These are phyloP conservation scores for Trichoderma afroharzianum DNA, from an alignment of 2,329 filamentous ascomycete genomes.

Conservation along the genomic window DNA sequence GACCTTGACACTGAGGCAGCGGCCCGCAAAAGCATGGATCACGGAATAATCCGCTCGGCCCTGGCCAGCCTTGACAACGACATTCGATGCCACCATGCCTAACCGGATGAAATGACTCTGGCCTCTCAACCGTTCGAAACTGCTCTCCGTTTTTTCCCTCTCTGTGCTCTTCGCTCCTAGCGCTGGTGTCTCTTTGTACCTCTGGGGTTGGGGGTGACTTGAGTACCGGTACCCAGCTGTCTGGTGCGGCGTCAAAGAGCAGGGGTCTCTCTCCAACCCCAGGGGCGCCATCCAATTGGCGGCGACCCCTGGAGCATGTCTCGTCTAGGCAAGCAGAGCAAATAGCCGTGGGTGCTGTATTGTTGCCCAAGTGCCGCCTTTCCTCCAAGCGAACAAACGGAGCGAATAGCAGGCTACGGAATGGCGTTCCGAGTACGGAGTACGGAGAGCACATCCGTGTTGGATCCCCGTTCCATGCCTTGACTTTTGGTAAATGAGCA, in stretches of 20 bases:
- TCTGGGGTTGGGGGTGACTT: not conserved
- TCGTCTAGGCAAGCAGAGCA: slow-evolving; percentile 17
- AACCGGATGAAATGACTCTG: not conserved
- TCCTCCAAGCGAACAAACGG: slow-evolving; percentile 7
- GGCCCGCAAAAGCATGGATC: not conserved
- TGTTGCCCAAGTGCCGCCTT: slow-evolving; percentile 14
- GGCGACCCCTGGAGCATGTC: slow-evolving; percentile 13
- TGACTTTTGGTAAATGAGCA: not conserved
- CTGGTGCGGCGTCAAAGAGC: slow-evolving; percentile 12
- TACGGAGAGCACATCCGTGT: not conserved
- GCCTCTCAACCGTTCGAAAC: not conserved
- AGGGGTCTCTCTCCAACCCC: slow-evolving; percentile 12
- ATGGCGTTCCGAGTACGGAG: not conserved
- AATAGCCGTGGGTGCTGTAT: not conserved
- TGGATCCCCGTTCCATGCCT: not conserved
- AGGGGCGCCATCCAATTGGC: slow-evolving; percentile 18
- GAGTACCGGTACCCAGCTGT: slow-evolving; percentile 16
- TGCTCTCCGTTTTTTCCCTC: not conserved
- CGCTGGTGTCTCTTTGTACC: not conserved
- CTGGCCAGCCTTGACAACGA: not conserved
- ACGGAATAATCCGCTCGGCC: not conserved
- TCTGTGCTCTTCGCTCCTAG: not conserved
- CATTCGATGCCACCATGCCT: not conserved
- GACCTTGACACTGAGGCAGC: not conserved
- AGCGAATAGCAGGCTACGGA: slow-evolving; percentile 3